phyloP scores from a whole-genome alignment of 2,329 filamentous ascomycete species.

The Nigrospora sphaerica region DNA sequence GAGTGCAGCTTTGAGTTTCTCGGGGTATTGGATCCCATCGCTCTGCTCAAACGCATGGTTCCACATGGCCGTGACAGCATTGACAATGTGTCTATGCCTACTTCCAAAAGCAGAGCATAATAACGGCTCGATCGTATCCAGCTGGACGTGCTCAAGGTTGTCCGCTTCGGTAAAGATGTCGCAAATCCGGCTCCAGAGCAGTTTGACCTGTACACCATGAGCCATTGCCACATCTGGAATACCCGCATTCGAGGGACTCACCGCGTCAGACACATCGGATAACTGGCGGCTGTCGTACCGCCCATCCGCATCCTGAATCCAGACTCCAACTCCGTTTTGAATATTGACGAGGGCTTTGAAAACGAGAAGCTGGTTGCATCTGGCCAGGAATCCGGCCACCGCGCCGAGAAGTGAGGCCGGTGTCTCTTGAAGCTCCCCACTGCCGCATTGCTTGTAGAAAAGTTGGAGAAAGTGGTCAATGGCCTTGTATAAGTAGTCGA shows the following conservation, averaged over 20 bases:
- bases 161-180: conserved; percentile 26
- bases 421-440: conserved; percentile 27
- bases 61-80: conserved; percentile 51
- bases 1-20: conserved; percentile 55
- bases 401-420: conserved; percentile 44
- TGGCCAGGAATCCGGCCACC: conserved; percentile 43
- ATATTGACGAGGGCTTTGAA: conserved; percentile 49
- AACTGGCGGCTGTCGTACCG: conserved; percentile 33
- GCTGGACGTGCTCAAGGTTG: conserved; percentile 32
- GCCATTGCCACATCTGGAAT: conserved; percentile 6
- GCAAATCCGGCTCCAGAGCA: conserved; percentile 44
- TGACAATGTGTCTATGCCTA: conserved; percentile 49
- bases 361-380: conserved; percentile 42
- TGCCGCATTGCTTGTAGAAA: conserved; percentile 42
- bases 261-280: conserved; percentile 32
- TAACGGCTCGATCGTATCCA: conserved; percentile 46
- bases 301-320: conserved; percentile 53
- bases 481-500: conserved; percentile 58
- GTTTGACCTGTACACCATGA: conserved; percentile 33
- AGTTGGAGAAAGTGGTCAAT: conserved; percentile 43
- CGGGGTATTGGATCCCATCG: conserved; percentile 56
- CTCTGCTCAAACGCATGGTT: conserved; percentile 60
- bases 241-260: conserved; percentile 25
- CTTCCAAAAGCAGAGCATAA: conserved; percentile 50
- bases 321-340: conserved; percentile 54